A percentile compares a stretch with the other conserved stretches of the same genome.
Evolutionary conservation across 805 yeast genomes (phyloP).

Genomic region (Wickerhamiella brachini): DNA sequence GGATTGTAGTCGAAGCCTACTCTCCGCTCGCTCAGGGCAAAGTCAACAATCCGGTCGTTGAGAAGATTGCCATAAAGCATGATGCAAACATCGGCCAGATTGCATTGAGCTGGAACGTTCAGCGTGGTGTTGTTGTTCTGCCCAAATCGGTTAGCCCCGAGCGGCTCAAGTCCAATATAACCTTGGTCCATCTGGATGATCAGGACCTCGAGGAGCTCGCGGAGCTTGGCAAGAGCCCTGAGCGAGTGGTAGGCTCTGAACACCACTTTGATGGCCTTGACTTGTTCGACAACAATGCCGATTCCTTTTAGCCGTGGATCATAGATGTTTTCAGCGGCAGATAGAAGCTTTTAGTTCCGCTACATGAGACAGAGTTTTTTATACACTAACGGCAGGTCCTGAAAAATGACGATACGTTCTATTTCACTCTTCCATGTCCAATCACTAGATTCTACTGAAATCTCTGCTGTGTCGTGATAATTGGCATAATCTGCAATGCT

Average conservation of each 20-base stretch:
- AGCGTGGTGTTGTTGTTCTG: conserved; percentile 41
- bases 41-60: conserved; percentile 32
- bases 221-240: conserved; percentile 5
- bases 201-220: conserved; percentile 27
- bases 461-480: too few relatives aligned
- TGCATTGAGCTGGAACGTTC: conserved; percentile 11
- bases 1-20: conserved; percentile 40
- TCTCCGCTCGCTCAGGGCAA: conserved; percentile 25
- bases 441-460: too few relatives aligned
- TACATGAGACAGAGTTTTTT: too few relatives aligned
- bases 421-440: too few relatives aligned
- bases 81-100: conserved; percentile 29
- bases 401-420: too few relatives aligned
- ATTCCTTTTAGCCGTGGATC: too few relatives aligned
- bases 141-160: conserved; percentile 56
- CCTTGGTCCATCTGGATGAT: conserved; percentile 27
- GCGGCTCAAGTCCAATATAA: conserved; percentile 35
- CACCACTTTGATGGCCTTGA: not conserved
- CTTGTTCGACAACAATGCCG: not conserved
- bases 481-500: too few relatives aligned
- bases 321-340: too few relatives aligned
- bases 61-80: conserved; percentile 44
- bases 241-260: conserved; percentile 1
- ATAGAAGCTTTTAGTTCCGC: too few relatives aligned
- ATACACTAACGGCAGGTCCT: too few relatives aligned